Evolutionary conservation across 345 rosid species (phyloP).

Genomic region (Eucalyptus regnans): DNA sequence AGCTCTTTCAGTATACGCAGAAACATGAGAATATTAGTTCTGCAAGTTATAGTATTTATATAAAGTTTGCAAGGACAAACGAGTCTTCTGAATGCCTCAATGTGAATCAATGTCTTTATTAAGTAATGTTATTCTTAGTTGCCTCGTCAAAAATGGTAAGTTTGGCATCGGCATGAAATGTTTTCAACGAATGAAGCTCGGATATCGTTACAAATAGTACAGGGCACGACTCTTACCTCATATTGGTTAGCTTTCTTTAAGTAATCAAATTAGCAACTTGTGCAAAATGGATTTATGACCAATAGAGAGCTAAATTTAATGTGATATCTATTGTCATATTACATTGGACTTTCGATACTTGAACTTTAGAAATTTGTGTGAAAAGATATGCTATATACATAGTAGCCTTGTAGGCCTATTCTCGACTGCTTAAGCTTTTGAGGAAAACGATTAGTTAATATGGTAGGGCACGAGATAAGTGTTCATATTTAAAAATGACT

Average conservation of each 20-base stretch:
- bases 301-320: too few species aligned
- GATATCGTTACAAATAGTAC: conserved; percentile 30
- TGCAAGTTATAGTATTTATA: conserved; percentile 60
- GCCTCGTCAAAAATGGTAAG: conserved; percentile 73
- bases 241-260: not conserved
- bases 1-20: conserved; percentile 89
- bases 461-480: not conserved
- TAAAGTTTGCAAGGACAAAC: conserved; percentile 52
- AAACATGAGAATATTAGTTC: conserved; percentile 45
- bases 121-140: conserved; percentile 13
- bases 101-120: conserved; percentile 19
- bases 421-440: not conserved
- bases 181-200: conserved; percentile 89
- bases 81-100: conserved; percentile 39
- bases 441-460: not conserved
- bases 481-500: rapidly evolving
- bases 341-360: not conserved
- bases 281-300: not conserved
- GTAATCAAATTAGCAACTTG: not conserved
- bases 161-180: conserved; percentile 38
- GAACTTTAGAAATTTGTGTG: not conserved
- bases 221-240: conserved; percentile 11
- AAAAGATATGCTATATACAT: not conserved
- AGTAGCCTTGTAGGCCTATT: not conserved
- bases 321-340: too few species aligned